Percentiles rank a stretch among this genome's conserved stretches.
Conservation (phyloP, 768 basidiomycete genomes). For the Leccinum broughii region DNA sequence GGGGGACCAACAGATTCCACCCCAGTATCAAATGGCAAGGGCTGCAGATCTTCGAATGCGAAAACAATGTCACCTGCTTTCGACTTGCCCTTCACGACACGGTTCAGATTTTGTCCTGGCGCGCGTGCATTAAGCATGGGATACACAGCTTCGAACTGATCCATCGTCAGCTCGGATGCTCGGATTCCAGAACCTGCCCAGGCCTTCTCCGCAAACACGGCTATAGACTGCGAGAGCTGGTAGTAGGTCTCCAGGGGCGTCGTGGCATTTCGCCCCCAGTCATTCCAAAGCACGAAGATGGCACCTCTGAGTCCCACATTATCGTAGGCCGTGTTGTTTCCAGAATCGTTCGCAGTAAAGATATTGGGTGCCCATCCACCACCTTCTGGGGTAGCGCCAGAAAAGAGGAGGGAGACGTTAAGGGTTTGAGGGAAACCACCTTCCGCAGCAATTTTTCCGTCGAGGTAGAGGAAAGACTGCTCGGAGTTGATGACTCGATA, state of each 20-base stretch:
- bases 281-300: constrained; percentile 43
- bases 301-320: constrained; percentile 34
- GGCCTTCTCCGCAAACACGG: constrained; percentile 43
- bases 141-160: constrained; percentile 39
- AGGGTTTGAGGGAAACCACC: constrained; percentile 37
- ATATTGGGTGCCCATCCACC: constrained; percentile 40
- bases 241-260: constrained; percentile 46
- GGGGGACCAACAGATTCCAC: constrained; percentile 44
- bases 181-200: constrained; percentile 44
- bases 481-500: constrained; percentile 41
- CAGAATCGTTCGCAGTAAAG: constrained; percentile 29
- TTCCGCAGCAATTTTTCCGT: constrained; percentile 36
- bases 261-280: constrained; percentile 48
- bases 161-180: constrained; percentile 33
- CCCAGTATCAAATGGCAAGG: constrained; percentile 27
- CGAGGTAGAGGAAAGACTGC: constrained; percentile 37
- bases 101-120: constrained; percentile 46
- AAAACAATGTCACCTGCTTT: constrained; percentile 32
- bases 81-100: constrained; percentile 31
- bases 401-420: constrained; percentile 32
- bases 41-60: constrained; percentile 20
- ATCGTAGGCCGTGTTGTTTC: constrained; percentile 34
- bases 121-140: constrained; percentile 39
- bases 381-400: constrained; percentile 28
- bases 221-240: constrained; percentile 41